phyloP scores from a whole-genome alignment of 2,329 filamentous ascomycete species.

The Volutella citrinella region DNA sequence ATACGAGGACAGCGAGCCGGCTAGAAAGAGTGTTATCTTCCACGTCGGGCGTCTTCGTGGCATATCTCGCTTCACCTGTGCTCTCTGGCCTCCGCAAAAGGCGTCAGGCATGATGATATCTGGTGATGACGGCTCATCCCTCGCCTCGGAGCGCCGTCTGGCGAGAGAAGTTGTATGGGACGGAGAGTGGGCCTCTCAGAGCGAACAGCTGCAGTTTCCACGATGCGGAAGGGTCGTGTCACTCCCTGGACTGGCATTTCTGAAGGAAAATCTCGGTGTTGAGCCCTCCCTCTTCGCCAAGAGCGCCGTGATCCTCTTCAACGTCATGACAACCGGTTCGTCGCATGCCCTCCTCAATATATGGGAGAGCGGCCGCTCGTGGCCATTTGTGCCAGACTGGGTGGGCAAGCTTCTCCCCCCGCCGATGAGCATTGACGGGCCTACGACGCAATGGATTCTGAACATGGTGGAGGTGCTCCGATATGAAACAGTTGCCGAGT shows the following conservation, averaged over 20 bases:
- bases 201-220: slow-evolving; percentile 26
- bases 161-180: slow-evolving; percentile 27
- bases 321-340: slow-evolving; percentile 28
- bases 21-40: slow-evolving; percentile 25
- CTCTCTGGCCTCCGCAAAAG: slow-evolving; percentile 31
- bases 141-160: slow-evolving; percentile 15
- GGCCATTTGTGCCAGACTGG: slow-evolving; percentile 37
- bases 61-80: slow-evolving; percentile 29
- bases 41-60: slow-evolving; percentile 31
- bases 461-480: slow-evolving; percentile 27
- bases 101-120: slow-evolving; percentile 34
- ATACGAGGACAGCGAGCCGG: slow-evolving; percentile 27
- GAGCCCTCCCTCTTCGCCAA: slow-evolving; percentile 29
- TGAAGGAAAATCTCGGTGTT: slow-evolving; percentile 20
- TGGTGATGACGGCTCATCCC: slow-evolving; percentile 21
- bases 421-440: slow-evolving; percentile 35
- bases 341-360: slow-evolving; percentile 31
- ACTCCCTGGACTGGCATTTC: slow-evolving; percentile 20
- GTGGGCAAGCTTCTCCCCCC: slow-evolving; percentile 32
- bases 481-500: slow-evolving; percentile 25
- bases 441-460: slow-evolving; percentile 34
- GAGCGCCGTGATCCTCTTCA: slow-evolving; percentile 32
- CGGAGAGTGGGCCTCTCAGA: slow-evolving; percentile 24
- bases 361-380: slow-evolving; percentile 33
- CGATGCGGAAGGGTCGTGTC: slow-evolving; percentile 28